A percentile compares a stretch with the other conserved stretches of the same genome.
phyloP scores from a whole-genome alignment of 768 basidiomycete genomes.

The Termitomyces sp. region DNA sequence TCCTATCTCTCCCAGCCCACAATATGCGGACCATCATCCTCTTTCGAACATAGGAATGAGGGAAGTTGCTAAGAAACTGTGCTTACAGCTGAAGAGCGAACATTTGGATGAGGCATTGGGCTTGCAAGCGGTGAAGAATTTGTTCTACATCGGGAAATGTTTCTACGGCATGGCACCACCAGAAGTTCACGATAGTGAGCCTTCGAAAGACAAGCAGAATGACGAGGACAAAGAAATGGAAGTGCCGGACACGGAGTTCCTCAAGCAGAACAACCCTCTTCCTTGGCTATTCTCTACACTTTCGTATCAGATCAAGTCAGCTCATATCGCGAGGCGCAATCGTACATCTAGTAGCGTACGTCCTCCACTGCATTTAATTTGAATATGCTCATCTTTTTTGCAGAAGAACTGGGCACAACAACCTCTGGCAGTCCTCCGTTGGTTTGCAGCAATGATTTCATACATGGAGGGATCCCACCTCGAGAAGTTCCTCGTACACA shows the following conservation, averaged over 20 bases:
- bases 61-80: conserved; percentile 70
- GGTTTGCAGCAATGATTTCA: conserved; percentile 91
- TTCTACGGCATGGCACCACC: conserved; percentile 47
- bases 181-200: conserved; percentile 16
- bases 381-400: conserved; percentile 2
- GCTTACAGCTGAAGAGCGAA: conserved; percentile 77
- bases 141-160: conserved; percentile 90
- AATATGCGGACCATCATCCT: conserved; percentile 36
- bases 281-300: conserved; percentile 95
- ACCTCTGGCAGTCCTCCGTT: conserved; percentile 76
- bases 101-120: conserved; percentile 70
- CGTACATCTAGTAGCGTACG: conserved; percentile 44
- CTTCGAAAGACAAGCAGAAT: conserved; percentile 21
- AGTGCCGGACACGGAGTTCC: conserved; percentile 19
- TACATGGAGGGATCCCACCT: conserved; percentile 57
- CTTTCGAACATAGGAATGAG: conserved; percentile 56
- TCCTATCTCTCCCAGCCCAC: conserved; percentile 30
- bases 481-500: conserved; percentile 75
- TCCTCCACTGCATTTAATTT: conserved; percentile 5
- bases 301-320: conserved; percentile 81
- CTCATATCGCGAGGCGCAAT: conserved; percentile 67
- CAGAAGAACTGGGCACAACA: conserved; percentile 84
- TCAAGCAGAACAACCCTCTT: conserved; percentile 50
- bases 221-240: conserved; percentile 30
- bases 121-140: conserved; percentile 86